Conservation (phyloP, 106 monocot species). For the Acanthochlamys bracteata region DNA sequence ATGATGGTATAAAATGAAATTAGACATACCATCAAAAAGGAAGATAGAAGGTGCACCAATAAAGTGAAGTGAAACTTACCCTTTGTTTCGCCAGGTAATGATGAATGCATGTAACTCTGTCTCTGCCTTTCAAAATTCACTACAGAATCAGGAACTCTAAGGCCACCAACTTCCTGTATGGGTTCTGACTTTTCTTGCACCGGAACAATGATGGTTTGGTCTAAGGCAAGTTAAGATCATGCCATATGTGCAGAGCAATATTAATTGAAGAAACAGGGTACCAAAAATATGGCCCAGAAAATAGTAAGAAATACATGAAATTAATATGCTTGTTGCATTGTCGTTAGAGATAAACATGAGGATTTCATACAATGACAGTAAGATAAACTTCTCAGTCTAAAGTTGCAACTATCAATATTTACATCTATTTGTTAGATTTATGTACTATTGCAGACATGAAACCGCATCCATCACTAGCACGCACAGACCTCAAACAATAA, state of each 20-base stretch:
- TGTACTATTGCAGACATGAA: background rate
- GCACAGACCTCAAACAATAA: background rate
- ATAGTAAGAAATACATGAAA: too few relatives aligned
- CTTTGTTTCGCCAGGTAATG: slow-evolving; percentile 16
- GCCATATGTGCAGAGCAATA: background rate
- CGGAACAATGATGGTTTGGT: slow-evolving; percentile 7
- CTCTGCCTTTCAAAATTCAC: slow-evolving; percentile 17
- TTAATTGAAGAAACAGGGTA: background rate
- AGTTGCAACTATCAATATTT: background rate
- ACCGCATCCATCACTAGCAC: background rate
- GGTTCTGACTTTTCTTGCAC: slow-evolving; percentile 25
- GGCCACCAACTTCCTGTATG: slow-evolving; percentile 19
- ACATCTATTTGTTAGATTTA: background rate
- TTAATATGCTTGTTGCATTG: too few relatives aligned
- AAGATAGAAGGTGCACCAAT: background rate
- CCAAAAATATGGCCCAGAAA: background rate
- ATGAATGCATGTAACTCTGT: slow-evolving; percentile 13
- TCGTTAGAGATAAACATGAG: too few relatives aligned
- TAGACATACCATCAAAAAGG: background rate
- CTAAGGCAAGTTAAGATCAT: slow-evolving; percentile 28
- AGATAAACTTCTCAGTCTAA: background rate
- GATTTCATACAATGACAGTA: too few relatives aligned
- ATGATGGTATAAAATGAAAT: background rate
- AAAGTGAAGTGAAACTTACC: slow-evolving; percentile 13
- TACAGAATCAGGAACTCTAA: slow-evolving; percentile 21